phyloP scores from a whole-genome alignment of 2,329 filamentous ascomycete species.

The Bisporella sp. region DNA sequence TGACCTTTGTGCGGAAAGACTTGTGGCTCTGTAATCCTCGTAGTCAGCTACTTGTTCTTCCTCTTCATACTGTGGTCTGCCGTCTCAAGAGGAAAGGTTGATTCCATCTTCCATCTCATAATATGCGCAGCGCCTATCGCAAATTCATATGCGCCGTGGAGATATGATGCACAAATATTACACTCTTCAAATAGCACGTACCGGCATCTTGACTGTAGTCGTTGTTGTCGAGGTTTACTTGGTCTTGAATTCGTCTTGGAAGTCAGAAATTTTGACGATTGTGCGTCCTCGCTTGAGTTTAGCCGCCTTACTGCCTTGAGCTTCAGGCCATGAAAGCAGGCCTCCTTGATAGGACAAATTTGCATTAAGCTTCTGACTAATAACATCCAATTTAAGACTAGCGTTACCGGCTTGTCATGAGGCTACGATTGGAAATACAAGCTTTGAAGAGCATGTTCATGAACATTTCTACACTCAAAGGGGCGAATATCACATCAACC shows the following conservation, averaged over 20 bases:
- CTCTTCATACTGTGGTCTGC: slow-evolving; percentile 1
- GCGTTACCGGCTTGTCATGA: too few relatives aligned
- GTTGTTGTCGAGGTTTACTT: slow-evolving; percentile 22
- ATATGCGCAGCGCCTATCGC: background rate
- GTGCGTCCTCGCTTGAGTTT: too few relatives aligned
- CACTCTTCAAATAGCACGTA: slow-evolving; percentile 24
- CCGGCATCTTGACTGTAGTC: slow-evolving; percentile 47
- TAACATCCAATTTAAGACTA: too few relatives aligned
- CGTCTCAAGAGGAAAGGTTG: background rate
- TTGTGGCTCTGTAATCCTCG: slow-evolving; percentile 76
- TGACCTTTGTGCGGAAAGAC: slow-evolving; percentile 99
- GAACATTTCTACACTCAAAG: too few relatives aligned
- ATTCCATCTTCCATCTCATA: background rate
- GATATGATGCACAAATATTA: background rate
- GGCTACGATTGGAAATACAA: too few relatives aligned
- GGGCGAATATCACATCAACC: too few relatives aligned
- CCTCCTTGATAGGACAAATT: too few relatives aligned
- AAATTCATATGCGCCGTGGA: background rate
- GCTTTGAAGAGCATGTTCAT: too few relatives aligned
- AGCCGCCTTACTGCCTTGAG: too few relatives aligned
- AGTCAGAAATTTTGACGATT: too few relatives aligned
- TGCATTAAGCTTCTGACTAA: too few relatives aligned
- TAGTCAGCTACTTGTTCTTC: slow-evolving; percentile 10
- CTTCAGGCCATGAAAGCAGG: too few relatives aligned
- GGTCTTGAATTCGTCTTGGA: background rate